Evolutionary conservation across 345 rosid species (phyloP).

Genomic region (Lagerstroemia speciosa): DNA sequence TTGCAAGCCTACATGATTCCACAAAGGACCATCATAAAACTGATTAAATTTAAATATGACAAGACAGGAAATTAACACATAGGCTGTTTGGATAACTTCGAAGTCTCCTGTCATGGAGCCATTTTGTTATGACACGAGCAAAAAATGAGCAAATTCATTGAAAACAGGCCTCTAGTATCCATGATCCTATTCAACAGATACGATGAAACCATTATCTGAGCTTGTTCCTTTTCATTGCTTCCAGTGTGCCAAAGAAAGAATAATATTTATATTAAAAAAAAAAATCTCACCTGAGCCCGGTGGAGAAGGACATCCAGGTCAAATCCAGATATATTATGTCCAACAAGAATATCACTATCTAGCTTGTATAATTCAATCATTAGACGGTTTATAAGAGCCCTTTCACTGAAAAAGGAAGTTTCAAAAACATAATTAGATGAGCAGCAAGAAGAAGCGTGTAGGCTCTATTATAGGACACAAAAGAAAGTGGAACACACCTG

Average conservation of each 20-base stretch:
- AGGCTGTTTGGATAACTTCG: neutral
- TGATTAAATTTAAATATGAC: neutral
- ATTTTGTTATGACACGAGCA: neutral
- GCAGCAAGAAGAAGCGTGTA: constrained; percentile 8
- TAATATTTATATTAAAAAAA: neutral
- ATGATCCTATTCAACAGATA: neutral
- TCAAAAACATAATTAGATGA: constrained; percentile 9
- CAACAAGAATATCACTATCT: constrained; percentile 93
- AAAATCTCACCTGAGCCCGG: constrained; percentile 65
- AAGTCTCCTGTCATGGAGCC: neutral
- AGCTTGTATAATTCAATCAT: constrained; percentile 77
- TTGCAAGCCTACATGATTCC: constrained; percentile 57
- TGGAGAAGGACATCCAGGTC: constrained; percentile 94
- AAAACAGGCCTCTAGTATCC: neutral
- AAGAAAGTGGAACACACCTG: constrained; percentile 42
- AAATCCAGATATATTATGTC: constrained; percentile 96
- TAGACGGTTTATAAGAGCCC: constrained; percentile 82
- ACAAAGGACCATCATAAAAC: neutral
- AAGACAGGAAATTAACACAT: neutral
- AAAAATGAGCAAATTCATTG: neutral
- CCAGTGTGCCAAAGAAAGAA: neutral
- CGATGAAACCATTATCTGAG: neutral
- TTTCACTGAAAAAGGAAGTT: constrained; percentile 56
- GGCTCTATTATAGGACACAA: constrained; percentile 6
- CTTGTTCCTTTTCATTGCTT: neutral